Base-by-base conservation (phyloP, 2,329 filamentous ascomycete species). In the Penicillium hesseltinei region DNA sequence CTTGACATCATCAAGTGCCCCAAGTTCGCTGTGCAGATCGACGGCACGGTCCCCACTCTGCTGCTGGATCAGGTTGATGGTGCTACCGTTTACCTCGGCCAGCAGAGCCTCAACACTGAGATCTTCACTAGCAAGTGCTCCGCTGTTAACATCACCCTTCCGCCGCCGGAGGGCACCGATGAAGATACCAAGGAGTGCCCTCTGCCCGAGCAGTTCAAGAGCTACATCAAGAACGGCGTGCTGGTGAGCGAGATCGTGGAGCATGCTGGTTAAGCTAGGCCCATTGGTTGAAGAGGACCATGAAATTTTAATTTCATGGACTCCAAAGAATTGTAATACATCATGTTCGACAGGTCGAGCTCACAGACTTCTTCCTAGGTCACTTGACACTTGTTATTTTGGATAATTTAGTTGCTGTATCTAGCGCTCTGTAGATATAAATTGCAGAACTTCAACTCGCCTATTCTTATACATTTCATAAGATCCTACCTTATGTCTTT, bases 1-100 rank as follows among this genome's bases (percentile, higher is more conserved):
- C 86, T 99, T 56, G 94, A 99, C 70, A 90, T 96, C 25, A 94
- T 99, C 81, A 97, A 97, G 78, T 93, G 89, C 47, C 85, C 89
- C 66, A 96, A 94, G 75, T 96, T 99, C 72, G 92, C 92, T 15
- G 81, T 97, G n/a, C 92, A 97, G 76, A 90, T 99, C 51, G 79
- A 95, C 54, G 92, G 92, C 51, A 84, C 84, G 3, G 84, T 96
- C 15, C 94, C 94, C 1, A 96, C 93, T 2, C 83, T 97, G 57
- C 80, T 97, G 71, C 81, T 99, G 57, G 94, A 99, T 73, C 92
- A 97, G 77, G 89, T 97, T 56, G 94, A 99, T 71, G 88, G 92
- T 56, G 93, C 91, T 0, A 87, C 88, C 59, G 79, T 99, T 61
- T 99, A 96, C 74, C 85, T 99, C 21, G 86, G 88, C 73, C 88